phyloP scores from a whole-genome alignment of 345 rosid species.

The Triadica sebifera region DNA sequence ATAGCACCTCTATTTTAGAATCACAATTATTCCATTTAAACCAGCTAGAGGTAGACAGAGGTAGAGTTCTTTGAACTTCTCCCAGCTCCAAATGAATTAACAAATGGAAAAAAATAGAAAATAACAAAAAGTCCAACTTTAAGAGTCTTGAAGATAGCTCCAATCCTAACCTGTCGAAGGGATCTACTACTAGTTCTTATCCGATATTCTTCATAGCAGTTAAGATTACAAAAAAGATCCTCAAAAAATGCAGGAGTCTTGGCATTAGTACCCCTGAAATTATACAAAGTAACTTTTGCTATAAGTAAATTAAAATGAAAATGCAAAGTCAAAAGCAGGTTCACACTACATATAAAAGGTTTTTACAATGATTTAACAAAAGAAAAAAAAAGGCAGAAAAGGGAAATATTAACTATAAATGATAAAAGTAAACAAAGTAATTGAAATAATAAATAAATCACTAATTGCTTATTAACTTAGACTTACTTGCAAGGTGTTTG shows the following conservation, averaged over 20 bases:
- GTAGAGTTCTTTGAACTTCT: no score
- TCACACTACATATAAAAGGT: neutral
- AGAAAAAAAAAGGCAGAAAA: neutral
- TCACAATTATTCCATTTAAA: conserved; percentile 2
- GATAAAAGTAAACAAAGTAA: no score
- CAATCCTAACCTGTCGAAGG: conserved; percentile 68
- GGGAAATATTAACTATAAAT: neutral
- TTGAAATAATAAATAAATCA: neutral
- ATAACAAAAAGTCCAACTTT: neutral
- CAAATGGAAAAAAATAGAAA: neutral
- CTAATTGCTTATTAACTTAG: conserved; percentile 18
- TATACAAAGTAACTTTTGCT: neutral
- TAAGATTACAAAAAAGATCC: conserved; percentile 86
- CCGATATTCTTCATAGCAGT: conserved; percentile 85
- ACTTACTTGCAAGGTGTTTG: conserved; percentile 78
- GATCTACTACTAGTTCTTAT: conserved; percentile 71
- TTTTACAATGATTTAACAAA: neutral
- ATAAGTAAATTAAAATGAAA: conserved; percentile 1
- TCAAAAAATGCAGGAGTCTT: conserved; percentile 85
- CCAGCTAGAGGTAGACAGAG: neutral
- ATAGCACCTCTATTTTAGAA: neutral
- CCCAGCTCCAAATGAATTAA: no score
- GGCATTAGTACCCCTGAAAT: conserved; percentile 65
- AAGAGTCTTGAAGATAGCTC: neutral
- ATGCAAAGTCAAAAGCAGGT: neutral